Percentiles rank a stretch among this genome's conserved stretches.
These are phyloP conservation scores for Beauveria sp. DNA, from an alignment of 2,329 filamentous ascomycete species.

Conservation along the genomic window DNA sequence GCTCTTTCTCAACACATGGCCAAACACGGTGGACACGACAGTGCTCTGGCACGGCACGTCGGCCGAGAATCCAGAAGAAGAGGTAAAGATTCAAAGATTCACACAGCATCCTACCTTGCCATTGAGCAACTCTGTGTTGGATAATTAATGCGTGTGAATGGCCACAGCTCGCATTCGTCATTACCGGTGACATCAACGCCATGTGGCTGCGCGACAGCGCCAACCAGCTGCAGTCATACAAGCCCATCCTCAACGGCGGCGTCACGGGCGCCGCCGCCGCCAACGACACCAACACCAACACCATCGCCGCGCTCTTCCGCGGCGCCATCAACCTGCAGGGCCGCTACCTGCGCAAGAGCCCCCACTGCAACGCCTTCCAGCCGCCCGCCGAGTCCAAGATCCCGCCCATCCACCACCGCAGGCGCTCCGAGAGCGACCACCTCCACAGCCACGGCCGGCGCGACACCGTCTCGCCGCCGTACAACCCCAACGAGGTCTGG, in stretches of 20 bases:
- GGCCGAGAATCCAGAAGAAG: constrained; percentile 50
- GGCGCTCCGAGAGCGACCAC: constrained; percentile 8
- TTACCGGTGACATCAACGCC: constrained; percentile 84
- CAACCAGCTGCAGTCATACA: constrained; percentile 71
- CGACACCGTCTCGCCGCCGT: constrained; percentile 56
- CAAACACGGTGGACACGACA: constrained; percentile 69
- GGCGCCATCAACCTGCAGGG: constrained; percentile 72
- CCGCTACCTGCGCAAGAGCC: constrained; percentile 59
- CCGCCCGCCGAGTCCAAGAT: constrained; percentile 63
- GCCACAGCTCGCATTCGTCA: constrained; percentile 60
- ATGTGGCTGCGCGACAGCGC: constrained; percentile 90
- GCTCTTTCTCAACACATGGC: constrained; percentile 65
- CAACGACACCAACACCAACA: constrained; percentile 26
- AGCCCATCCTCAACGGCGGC: constrained; percentile 51
- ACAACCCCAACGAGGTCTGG: constrained; percentile 66
- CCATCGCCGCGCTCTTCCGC: constrained; percentile 59
- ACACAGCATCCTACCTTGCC: background rate
- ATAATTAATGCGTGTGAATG: too few relatives aligned
- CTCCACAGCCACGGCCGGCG: constrained; percentile 19
- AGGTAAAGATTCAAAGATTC: constrained; percentile 26
- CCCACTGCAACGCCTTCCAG: constrained; percentile 94
- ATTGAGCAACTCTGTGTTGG: constrained; percentile 17
- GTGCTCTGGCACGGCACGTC: constrained; percentile 60
- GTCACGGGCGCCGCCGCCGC: constrained; percentile 36
- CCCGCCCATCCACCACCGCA: constrained; percentile 19